Base-by-base conservation (phyloP, 768 basidiomycete genomes). In the Calocera cornea region DNA sequence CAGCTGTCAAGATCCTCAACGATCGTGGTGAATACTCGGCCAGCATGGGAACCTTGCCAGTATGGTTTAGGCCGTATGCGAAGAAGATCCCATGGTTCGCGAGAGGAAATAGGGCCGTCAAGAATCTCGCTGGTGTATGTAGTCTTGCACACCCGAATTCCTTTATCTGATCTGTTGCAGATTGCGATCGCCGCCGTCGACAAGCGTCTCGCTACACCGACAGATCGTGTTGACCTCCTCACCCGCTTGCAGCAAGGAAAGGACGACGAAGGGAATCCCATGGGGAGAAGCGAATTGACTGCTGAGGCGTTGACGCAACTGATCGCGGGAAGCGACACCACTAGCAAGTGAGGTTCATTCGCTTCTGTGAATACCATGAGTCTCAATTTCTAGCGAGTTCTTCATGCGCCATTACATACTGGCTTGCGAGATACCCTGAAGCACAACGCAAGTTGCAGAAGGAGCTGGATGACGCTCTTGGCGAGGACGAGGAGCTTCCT, bases 311-410 rank as follows among this genome's bases (percentile, higher is more conserved):
- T 90, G 22, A 92, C 92, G 0, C 84, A 92, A 63, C 81, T 94
- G 19, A 92, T 94, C 70, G 91, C 91, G 5, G 92, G 92, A 1
- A 89, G 88, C 2, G 93, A 97, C 72, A 97, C 93, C 0, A 95
- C 94, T 0, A 93, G 92, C 54, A 97, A 95, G 90, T 91, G 71
- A 69, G 86, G 67, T 29, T 54, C 34, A 12, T 49, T 41, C 63
- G 19, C 24, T 68, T 27, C 27, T 68, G 33, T 34, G n/a, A n/a
- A 38, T 22, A 33, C 49, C 44, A 33, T 64, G 19, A 17, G 7
- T 24, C 17, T 64, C 16, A 19, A 33, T 44, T 19, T 29, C 19
- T 34, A 16, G 33, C 34, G 68, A 92, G 90, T 79, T 93, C 92
- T 19, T 90, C 90, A 2, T 93, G 91, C 71, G 92, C 92, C 12